Evolutionary conservation across 1,284 basidiomycete species (phyloP).

Genomic region (Cryptococcus sp.): DNA sequence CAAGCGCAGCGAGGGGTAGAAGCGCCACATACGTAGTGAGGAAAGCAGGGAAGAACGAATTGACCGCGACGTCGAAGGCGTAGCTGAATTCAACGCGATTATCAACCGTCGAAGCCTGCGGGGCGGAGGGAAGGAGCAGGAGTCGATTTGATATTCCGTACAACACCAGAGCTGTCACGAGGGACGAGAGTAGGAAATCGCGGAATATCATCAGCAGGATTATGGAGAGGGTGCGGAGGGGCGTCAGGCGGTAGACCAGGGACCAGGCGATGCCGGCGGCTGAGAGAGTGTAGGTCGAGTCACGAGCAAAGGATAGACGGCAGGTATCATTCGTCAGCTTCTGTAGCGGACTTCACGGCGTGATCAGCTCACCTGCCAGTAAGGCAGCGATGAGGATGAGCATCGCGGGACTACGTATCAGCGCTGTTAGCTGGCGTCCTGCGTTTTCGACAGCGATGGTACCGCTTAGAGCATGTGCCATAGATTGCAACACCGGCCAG

Average conservation of each 20-base stretch:
- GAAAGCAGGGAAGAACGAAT: conserved; percentile 90
- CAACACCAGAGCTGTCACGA: conserved; percentile 71
- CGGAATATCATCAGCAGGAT: conserved; percentile 79
- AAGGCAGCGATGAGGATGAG: conserved; percentile 78
- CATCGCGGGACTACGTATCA: conserved; percentile 67
- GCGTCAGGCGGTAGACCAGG: conserved; percentile 70
- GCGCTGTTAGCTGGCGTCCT: too few relatives aligned
- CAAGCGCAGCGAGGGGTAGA: conserved; percentile 76
- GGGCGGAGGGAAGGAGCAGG: conserved; percentile 66
- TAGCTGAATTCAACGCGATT: conserved; percentile 85
- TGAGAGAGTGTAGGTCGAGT: conserved; percentile 39
- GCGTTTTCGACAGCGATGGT: neutral
- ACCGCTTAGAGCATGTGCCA: neutral
- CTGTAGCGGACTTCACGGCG: conserved; percentile 3
- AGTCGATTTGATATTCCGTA: conserved; percentile 80
- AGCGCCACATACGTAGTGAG: conserved; percentile 83
- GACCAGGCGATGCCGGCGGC: conserved; percentile 81
- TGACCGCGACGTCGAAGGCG: conserved; percentile 92
- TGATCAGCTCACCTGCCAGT: conserved; percentile 63
- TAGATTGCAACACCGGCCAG: neutral
- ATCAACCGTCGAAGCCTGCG: conserved; percentile 66
- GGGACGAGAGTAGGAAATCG: conserved; percentile 77
- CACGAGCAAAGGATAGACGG: neutral
- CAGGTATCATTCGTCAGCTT: too few relatives aligned
- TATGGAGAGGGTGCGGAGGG: conserved; percentile 63